phyloP scores from a whole-genome alignment of 2,329 filamentous ascomycete species.

The Clarireedia monteithiana region DNA sequence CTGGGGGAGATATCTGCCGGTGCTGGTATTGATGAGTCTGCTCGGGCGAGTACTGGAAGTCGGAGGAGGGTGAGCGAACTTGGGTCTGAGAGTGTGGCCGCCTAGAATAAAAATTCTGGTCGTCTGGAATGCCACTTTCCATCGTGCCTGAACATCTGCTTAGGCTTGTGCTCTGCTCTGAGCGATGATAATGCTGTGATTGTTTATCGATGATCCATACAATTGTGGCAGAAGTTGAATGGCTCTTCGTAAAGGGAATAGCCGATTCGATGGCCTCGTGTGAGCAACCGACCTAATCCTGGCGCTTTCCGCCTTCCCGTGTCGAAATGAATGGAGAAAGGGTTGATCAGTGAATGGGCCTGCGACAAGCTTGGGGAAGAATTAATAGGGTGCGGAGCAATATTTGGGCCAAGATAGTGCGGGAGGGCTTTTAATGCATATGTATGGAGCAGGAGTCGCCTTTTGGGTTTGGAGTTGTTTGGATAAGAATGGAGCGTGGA shows the following conservation, averaged over 20 bases:
- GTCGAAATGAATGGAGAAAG: not conserved
- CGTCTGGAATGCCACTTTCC: slow-evolving; percentile 27
- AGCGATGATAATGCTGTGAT: slow-evolving; percentile 6
- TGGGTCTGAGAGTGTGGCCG: slow-evolving; percentile 10
- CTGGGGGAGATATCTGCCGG: slow-evolving; percentile 6
- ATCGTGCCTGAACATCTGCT: slow-evolving; percentile 27
- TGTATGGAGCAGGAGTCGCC: not conserved
- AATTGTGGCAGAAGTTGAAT: slow-evolving; percentile 12
- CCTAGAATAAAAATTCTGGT: slow-evolving; percentile 29
- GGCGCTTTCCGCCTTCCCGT: not conserved
- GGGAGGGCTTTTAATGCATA: not conserved
- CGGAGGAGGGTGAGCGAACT: not conserved
- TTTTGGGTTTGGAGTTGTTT: no score
- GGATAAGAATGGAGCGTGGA: no score
- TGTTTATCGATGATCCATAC: slow-evolving; percentile 10
- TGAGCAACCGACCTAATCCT: slow-evolving; percentile 7
- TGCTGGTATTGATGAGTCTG: slow-evolving; percentile 14
- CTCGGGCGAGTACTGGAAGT: slow-evolving; percentile 11
- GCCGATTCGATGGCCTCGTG: slow-evolving; percentile 4
- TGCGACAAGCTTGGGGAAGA: not conserved
- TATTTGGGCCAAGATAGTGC: not conserved
- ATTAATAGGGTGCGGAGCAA: not conserved
- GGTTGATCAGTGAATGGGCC: not conserved
- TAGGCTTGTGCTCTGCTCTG: slow-evolving; percentile 6
- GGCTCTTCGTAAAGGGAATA: not conserved